A percentile compares a stretch with the other conserved stretches of the same genome.
These are phyloP conservation scores for Argentina anserina DNA, from an alignment of 306 rosid genomes.

Conservation along the genomic window DNA sequence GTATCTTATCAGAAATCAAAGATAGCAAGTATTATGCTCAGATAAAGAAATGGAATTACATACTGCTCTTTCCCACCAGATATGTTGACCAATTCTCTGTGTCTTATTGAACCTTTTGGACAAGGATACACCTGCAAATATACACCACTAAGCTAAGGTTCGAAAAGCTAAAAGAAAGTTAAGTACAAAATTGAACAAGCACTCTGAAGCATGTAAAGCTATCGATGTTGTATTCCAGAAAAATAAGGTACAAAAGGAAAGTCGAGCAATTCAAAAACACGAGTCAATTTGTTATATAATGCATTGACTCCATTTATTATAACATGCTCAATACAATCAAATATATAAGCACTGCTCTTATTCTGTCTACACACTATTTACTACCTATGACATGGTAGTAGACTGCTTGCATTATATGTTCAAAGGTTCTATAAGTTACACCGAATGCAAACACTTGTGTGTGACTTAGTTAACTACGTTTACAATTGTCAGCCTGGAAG, in stretches of 20 bases:
- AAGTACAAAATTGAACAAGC: not conserved
- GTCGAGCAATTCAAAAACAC: not conserved
- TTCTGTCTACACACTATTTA: not conserved
- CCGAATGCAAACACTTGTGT: not conserved
- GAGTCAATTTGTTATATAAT: not conserved
- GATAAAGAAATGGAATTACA: slow-evolving; percentile 34
- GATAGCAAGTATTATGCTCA: not conserved
- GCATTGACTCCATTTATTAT: not conserved
- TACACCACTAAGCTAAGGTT: slow-evolving; percentile 21
- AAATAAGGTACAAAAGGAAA: not conserved
- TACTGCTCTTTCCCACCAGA: slow-evolving; percentile 89
- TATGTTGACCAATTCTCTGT: slow-evolving; percentile 70
- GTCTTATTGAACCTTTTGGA: slow-evolving; percentile 86
- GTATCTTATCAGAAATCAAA: not conserved
- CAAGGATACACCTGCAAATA: slow-evolving; percentile 82
- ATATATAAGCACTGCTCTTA: not conserved
- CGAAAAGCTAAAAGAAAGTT: not conserved
- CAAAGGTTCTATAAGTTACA: not conserved
- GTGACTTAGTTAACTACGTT: not conserved
- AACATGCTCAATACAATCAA: not conserved
- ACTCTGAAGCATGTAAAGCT: not conserved
- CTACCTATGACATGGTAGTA: not conserved
- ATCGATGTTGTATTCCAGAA: not conserved
- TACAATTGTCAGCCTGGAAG: not conserved
- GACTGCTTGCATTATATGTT: not conserved